A percentile compares a stretch with the other conserved stretches of the same genome.
Conservation (phyloP, 208 protist genomes). For the Leishmania arabica region DNA sequence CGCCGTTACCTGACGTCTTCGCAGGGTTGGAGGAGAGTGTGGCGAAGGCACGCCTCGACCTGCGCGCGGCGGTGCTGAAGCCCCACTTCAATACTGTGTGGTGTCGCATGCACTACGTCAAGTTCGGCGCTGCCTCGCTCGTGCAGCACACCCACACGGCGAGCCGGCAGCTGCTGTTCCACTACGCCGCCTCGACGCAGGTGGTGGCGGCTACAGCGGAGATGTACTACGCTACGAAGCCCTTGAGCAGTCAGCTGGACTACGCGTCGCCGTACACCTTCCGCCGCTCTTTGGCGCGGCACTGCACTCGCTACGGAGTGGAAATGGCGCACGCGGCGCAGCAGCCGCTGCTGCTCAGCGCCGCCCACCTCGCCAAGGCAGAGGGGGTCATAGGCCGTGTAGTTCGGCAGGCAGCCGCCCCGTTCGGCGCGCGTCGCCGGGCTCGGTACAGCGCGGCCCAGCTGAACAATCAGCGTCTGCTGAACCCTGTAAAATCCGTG, state of each 20-base stretch:
- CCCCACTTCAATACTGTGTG: conserved; percentile 70
- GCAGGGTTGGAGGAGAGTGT: conserved; percentile 55
- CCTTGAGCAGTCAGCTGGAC: conserved; percentile 68
- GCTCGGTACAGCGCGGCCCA: conserved; percentile 31
- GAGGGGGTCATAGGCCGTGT: conserved; percentile 56
- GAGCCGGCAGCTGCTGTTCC: conserved; percentile 71
- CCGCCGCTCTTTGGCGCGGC: conserved; percentile 58
- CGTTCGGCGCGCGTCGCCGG: conserved; percentile 66
- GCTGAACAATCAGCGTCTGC: conserved; percentile 38
- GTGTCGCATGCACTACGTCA: conserved; percentile 81
- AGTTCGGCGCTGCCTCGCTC: conserved; percentile 74
- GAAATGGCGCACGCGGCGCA: conserved; percentile 69
- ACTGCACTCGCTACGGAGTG: conserved; percentile 70
- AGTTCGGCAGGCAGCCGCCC: conserved; percentile 32
- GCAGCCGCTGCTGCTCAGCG: conserved; percentile 61
- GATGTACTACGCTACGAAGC: conserved; percentile 87
- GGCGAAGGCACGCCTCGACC: conserved; percentile 54
- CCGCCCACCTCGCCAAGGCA: conserved; percentile 60
- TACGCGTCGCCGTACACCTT: conserved; percentile 85
- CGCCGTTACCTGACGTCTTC: conserved; percentile 34
- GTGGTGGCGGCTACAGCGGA: conserved; percentile 74
- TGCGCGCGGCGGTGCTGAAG: conserved; percentile 55
- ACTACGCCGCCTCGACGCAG: conserved; percentile 60
- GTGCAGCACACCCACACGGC: conserved; percentile 82
- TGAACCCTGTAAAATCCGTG: conserved; percentile 45